Conservation (phyloP, 257 asterid genomes). For the Nicotiana undulata region DNA sequence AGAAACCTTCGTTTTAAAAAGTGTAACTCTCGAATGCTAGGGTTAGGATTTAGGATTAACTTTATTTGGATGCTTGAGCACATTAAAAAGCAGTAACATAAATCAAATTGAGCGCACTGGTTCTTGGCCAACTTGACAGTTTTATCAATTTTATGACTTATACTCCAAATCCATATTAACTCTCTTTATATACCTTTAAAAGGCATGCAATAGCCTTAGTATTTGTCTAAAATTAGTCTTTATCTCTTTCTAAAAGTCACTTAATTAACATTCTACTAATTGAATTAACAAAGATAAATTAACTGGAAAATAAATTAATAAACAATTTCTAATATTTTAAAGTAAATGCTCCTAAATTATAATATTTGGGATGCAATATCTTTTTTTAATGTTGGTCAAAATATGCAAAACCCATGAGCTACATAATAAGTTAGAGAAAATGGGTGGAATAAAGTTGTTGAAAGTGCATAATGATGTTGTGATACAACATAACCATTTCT, state of each 20-base stretch:
- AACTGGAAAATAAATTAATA: no score
- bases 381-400: not conserved
- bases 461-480: conserved; percentile 20
- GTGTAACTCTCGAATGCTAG: no score
- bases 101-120: no score
- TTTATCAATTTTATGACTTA: no score
- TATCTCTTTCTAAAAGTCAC: not conserved
- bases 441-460: conserved; percentile 39
- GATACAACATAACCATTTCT: conserved; percentile 30
- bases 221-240: not conserved
- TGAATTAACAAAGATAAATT: not conserved
- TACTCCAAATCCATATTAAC: not conserved
- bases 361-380: not conserved
- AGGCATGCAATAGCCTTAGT: not conserved
- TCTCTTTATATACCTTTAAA: not conserved
- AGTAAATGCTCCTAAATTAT: not conserved
- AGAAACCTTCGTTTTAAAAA: no score
- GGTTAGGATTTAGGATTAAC: no score
- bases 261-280: not conserved
- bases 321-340: no score
- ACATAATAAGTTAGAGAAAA: conserved; percentile 16
- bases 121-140: no score
- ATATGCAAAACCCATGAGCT: conserved; percentile 39
- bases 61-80: no score
- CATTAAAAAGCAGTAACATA: no score